phyloP scores from a whole-genome alignment of 257 asterid species.

The Nicotiana knightiana region DNA sequence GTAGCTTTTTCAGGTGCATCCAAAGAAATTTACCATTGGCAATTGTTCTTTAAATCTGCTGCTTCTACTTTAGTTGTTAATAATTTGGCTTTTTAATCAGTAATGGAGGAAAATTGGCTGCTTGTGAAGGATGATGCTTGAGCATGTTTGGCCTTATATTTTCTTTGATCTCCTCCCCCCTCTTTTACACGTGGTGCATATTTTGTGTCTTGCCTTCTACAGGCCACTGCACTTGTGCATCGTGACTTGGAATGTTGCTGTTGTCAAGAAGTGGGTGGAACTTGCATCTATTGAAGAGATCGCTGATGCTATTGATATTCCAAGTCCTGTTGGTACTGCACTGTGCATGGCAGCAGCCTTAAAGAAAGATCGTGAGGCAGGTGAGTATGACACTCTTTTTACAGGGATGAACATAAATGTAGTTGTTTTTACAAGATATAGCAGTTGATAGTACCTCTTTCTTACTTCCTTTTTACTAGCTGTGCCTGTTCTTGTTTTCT shows the following conservation, averaged over 20 bases:
- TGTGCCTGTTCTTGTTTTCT: background rate
- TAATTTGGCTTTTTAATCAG: background rate
- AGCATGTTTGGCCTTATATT: background rate
- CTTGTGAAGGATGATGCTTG: background rate
- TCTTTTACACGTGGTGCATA: background rate
- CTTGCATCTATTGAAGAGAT: slow-evolving; percentile 75
- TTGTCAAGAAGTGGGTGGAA: slow-evolving; percentile 88
- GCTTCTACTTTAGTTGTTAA: background rate
- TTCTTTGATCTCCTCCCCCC: background rate
- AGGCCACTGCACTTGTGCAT: slow-evolving; percentile 94
- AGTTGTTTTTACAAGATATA: background rate
- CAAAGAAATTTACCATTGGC: background rate
- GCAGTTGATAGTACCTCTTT: background rate
- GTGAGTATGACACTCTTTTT: slow-evolving; percentile 26
- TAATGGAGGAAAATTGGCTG: background rate
- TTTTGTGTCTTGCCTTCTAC: slow-evolving; percentile 22
- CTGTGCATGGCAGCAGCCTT: slow-evolving; percentile 96
- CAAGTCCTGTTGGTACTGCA: slow-evolving; percentile 81
- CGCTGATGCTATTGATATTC: slow-evolving; percentile 80
- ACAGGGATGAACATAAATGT: background rate
- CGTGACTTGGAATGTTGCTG: slow-evolving; percentile 88
- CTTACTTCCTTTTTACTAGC: background rate
- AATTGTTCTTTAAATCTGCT: background rate
- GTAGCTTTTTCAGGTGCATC: background rate
- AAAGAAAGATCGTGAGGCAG: slow-evolving; percentile 90